phyloP scores from a whole-genome alignment of 2,329 filamentous ascomycete species.

The Monosporascus sp. region DNA sequence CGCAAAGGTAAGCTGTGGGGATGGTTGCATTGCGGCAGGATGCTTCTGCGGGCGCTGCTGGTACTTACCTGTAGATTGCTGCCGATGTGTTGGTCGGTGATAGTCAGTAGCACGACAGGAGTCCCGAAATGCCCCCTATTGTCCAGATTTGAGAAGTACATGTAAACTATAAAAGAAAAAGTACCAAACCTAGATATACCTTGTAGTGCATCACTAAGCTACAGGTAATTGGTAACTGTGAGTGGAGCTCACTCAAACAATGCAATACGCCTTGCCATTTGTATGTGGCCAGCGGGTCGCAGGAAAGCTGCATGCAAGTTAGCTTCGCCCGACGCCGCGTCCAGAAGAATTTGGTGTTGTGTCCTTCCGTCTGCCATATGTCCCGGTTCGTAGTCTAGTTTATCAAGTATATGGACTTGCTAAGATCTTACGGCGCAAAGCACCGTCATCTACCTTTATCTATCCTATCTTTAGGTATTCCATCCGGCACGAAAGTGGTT shows the following conservation, averaged over 20 bases:
- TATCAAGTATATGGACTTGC: too few relatives aligned
- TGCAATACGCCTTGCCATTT: not conserved
- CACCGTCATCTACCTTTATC: too few relatives aligned
- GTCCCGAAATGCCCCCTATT: not conserved
- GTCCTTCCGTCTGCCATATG: too few relatives aligned
- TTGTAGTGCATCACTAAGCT: not conserved
- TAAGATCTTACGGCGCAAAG: too few relatives aligned
- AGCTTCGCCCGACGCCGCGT: not conserved
- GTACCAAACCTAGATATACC: not conserved
- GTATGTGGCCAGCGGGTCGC: not conserved
- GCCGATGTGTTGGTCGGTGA: not conserved
- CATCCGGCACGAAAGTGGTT: too few relatives aligned
- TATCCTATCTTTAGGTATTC: too few relatives aligned
- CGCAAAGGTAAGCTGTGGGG: not conserved
- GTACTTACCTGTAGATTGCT: not conserved
- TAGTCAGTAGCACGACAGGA: not conserved
- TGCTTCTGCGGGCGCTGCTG: not conserved
- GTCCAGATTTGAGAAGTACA: not conserved
- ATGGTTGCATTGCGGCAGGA: not conserved
- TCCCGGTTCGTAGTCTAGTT: too few relatives aligned
- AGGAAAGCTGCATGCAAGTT: not conserved
- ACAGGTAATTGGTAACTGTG: not conserved
- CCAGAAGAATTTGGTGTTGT: not conserved
- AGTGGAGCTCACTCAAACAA: not conserved
- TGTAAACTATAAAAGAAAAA: not conserved